Percentiles rank a stretch among this genome's conserved stretches.
phyloP scores from a whole-genome alignment of 78 protist species.

The Dictyostelium intermedium region DNA sequence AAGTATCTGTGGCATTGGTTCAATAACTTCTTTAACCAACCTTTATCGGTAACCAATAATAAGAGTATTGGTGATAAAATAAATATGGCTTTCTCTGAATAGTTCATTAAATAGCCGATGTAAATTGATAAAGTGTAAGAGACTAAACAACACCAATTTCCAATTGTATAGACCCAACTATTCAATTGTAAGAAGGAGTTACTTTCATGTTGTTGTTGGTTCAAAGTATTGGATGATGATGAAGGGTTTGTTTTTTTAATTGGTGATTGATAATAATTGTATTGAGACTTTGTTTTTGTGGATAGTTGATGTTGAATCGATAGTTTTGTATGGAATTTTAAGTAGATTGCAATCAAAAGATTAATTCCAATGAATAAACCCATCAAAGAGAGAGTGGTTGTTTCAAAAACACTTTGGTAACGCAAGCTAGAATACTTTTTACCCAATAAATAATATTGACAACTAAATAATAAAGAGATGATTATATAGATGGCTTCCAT shows the following conservation, averaged over 20 bases:
- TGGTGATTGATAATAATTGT: slow-evolving; percentile 19
- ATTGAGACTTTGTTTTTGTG: neutral
- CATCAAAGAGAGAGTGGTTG: neutral
- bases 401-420: neutral
- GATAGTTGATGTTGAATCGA: neutral
- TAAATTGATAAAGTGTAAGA: neutral
- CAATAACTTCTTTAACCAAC: neutral
- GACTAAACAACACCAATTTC: slow-evolving; percentile 5
- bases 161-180: neutral
- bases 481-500: neutral
- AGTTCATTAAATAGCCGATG: slow-evolving; percentile 2
- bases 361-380: neutral
- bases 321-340: neutral
- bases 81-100: slow-evolving; percentile 9
- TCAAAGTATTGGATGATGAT: neutral
- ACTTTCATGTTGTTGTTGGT: neutral
- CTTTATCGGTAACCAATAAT: neutral
- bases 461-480: neutral
- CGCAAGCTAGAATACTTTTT: neutral
- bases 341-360: slow-evolving; percentile 6
- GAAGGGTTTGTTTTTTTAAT: neutral
- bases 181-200: neutral
- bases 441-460: neutral
- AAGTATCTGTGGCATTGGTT: slow-evolving; percentile 32
- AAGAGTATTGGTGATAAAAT: slow-evolving; percentile 45